These are phyloP conservation scores for Primulina tabacum DNA, from an alignment of 257 asterid genomes.

Conservation along the genomic window DNA sequence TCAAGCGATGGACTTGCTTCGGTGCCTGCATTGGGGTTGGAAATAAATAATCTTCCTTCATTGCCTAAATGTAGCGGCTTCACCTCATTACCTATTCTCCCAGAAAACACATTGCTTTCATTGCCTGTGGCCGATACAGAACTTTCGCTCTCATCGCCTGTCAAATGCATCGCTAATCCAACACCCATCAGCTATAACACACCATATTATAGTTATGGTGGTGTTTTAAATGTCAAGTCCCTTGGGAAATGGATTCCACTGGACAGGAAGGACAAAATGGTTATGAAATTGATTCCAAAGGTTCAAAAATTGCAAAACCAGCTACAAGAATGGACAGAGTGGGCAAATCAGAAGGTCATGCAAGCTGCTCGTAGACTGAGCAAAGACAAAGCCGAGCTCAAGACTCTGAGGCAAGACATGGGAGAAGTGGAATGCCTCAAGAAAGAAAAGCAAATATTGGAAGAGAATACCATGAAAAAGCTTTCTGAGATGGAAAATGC, in stretches of 20 bases:
- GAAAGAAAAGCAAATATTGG: conserved; percentile 76
- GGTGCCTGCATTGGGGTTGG: conserved; percentile 47
- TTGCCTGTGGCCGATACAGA: conserved; percentile 75
- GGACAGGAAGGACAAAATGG: conserved; percentile 78
- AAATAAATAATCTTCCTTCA: conserved; percentile 32
- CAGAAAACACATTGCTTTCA: conserved; percentile 33
- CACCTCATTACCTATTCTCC: conserved; percentile 32
- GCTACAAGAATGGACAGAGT: conserved; percentile 96
- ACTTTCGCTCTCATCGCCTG: conserved; percentile 79
- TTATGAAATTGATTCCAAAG: conserved; percentile 68
- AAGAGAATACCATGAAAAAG: conserved; percentile 76
- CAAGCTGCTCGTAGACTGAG: conserved; percentile 89
- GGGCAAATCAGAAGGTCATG: conserved; percentile 99
- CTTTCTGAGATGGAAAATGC: conserved; percentile 87
- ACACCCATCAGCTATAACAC: conserved; percentile 44
- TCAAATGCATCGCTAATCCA: conserved; percentile 47
- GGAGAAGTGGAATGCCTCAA: conserved; percentile 84
- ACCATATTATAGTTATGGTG: conserved; percentile 33
- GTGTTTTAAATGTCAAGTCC: conserved; percentile 41
- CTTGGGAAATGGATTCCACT: conserved; percentile 51
- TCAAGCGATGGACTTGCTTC: conserved; percentile 44
- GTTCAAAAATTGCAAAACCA: conserved; percentile 69
- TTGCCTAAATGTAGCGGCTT: conserved; percentile 39
- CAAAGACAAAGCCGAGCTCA: conserved; percentile 87
- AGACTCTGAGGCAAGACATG: conserved; percentile 80